Evolutionary conservation across 805 yeast species (phyloP).

Genomic region (Candida broadrunensis): DNA sequence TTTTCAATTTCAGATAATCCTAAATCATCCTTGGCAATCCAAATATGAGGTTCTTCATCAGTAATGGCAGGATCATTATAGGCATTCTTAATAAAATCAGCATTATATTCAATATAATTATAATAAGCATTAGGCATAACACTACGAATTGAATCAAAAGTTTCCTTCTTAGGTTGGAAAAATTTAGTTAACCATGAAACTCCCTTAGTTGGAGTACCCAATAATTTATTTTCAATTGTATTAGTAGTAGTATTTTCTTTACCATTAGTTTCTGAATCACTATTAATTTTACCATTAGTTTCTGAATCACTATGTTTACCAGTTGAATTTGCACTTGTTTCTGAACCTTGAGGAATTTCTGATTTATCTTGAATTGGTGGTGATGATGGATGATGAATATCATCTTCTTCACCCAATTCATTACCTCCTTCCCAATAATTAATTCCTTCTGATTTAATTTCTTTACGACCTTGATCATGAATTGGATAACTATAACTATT

Average conservation of each 20-base stretch:
- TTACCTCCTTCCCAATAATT: constrained; percentile 45
- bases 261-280: constrained; percentile 21
- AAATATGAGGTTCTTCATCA: constrained; percentile 59
- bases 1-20: constrained; percentile 65
- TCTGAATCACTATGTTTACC: background rate
- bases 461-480: constrained; percentile 62
- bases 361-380: constrained; percentile 2
- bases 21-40: constrained; percentile 68
- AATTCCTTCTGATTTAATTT: constrained; percentile 52
- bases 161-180: constrained; percentile 46
- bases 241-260: constrained; percentile 11
- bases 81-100: constrained; percentile 38
- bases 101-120: constrained; percentile 40
- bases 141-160: constrained; percentile 44
- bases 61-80: constrained; percentile 57
- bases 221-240: constrained; percentile 2
- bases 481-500: constrained; percentile 50
- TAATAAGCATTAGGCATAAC: constrained; percentile 41
- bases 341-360: constrained; percentile 3
- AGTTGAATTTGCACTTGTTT: constrained; percentile 8
- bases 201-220: constrained; percentile 17
- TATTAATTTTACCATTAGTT: constrained; percentile 1
- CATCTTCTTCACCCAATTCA: constrained; percentile 29
- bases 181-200: constrained; percentile 35
- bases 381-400: background rate